A percentile compares a stretch with the other conserved stretches of the same genome.
phyloP scores from a whole-genome alignment of 164 flowering plant genomes.

The Paratinospora sagittata region DNA sequence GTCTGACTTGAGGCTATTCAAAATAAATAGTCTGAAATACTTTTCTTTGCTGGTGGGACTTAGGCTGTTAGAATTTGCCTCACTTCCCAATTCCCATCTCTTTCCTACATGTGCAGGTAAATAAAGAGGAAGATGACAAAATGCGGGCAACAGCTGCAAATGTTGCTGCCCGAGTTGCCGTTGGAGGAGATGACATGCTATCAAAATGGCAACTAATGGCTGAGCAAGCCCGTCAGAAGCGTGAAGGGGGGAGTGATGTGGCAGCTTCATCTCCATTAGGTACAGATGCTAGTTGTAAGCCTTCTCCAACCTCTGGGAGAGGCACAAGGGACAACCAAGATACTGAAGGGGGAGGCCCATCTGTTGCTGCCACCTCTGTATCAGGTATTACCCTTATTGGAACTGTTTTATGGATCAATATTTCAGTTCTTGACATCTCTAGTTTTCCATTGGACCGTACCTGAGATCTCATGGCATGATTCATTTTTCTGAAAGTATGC shows the following conservation, averaged over 20 bases:
- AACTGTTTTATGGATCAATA: background rate
- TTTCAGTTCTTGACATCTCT: background rate
- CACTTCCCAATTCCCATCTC: background rate
- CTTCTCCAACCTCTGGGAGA: slow-evolving; percentile 34
- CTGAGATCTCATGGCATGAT: background rate
- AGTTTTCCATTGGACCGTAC: background rate
- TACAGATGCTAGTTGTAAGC: slow-evolving; percentile 39
- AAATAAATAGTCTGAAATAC: background rate
- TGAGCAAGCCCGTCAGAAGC: slow-evolving; percentile 81
- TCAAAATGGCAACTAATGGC: slow-evolving; percentile 95
- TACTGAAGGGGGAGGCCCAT: slow-evolving; percentile 37
- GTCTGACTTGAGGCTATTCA: background rate
- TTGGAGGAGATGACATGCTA: slow-evolving; percentile 88
- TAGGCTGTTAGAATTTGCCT: background rate
- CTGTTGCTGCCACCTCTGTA: slow-evolving; percentile 18
- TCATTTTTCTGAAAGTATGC: background rate
- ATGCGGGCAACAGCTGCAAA: slow-evolving; percentile 92
- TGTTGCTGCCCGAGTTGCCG: slow-evolving; percentile 92
- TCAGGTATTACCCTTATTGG: slow-evolving; percentile 32
- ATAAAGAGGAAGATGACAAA: slow-evolving; percentile 87
- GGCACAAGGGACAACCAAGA: slow-evolving; percentile 43
- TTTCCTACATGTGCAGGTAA: slow-evolving; percentile 36
- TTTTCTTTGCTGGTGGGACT: background rate
- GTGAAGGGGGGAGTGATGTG: slow-evolving; percentile 49
- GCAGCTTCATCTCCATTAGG: slow-evolving; percentile 41